Percentiles rank a stretch among this genome's conserved stretches.
These are phyloP conservation scores for Epichloe baconii DNA, from an alignment of 2,329 filamentous ascomycete species.

Conservation along the genomic window DNA sequence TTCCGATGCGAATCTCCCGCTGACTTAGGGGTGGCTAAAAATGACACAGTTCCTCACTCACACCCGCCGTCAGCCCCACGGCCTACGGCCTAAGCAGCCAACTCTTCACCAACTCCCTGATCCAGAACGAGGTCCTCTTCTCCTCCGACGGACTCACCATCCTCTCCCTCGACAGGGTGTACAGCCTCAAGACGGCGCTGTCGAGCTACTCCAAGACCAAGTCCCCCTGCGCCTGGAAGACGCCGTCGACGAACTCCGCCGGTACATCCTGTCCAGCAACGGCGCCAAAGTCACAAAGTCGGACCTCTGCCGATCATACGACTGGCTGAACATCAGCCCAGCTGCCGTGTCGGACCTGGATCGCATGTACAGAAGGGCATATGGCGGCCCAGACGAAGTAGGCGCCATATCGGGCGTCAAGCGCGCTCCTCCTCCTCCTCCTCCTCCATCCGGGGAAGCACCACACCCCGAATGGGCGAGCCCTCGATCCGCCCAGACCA, in stretches of 20 bases:
- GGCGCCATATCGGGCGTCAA: constrained; percentile 33
- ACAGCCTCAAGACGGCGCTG: constrained; percentile 50
- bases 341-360: constrained; percentile 40
- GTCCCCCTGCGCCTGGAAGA: constrained; percentile 38
- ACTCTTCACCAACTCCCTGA: constrained; percentile 42
- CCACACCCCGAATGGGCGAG: constrained; percentile 3
- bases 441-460: neutral
- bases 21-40: neutral
- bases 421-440: neutral
- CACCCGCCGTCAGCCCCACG: constrained; percentile 28
- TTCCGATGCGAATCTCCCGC: no score
- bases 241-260: constrained; percentile 49
- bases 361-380: constrained; percentile 41
- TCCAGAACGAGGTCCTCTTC: constrained; percentile 50
- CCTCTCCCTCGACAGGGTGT: constrained; percentile 47
- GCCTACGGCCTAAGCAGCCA: constrained; percentile 34
- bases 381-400: constrained; percentile 33
- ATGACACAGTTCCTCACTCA: constrained; percentile 21
- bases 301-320: constrained; percentile 41
- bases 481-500: constrained; percentile 8
- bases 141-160: constrained; percentile 45
- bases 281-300: constrained; percentile 35
- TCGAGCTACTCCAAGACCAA: constrained; percentile 39
- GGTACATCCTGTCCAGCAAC: constrained; percentile 41
- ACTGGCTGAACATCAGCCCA: constrained; percentile 40